Conservation (phyloP, 345 rosid species). For the Salix caprea region DNA sequence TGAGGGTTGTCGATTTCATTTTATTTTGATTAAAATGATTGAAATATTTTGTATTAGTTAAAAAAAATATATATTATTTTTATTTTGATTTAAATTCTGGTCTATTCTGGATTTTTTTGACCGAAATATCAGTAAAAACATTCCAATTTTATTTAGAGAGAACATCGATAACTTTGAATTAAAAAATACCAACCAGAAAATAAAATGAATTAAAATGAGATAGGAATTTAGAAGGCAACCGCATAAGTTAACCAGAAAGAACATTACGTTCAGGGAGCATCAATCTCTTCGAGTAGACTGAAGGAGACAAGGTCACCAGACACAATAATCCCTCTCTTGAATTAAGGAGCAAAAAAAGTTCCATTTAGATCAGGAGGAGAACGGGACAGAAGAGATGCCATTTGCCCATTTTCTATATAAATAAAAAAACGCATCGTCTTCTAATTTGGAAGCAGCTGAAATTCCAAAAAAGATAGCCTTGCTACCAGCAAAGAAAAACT, state of each 20-base stretch:
- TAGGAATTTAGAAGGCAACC: neutral
- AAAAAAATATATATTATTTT: too few relatives aligned
- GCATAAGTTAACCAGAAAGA: neutral
- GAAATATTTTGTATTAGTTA: too few relatives aligned
- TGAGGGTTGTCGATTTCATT: too few relatives aligned
- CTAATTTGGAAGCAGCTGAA: constrained; percentile 74
- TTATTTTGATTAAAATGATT: too few relatives aligned
- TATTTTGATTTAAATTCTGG: too few relatives aligned
- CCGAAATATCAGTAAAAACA: too few relatives aligned
- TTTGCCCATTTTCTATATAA: constrained; percentile 75
- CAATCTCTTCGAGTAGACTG: constrained; percentile 88
- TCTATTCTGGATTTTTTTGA: too few relatives aligned
- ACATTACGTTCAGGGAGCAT: constrained; percentile 39
- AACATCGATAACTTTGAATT: too few relatives aligned
- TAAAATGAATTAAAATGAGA: neutral
- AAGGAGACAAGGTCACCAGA: constrained; percentile 91
- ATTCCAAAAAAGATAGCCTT: constrained; percentile 1
- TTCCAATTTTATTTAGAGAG: too few relatives aligned
- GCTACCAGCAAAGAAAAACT: neutral
- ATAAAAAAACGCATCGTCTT: constrained; percentile 83
- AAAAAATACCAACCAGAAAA: neutral
- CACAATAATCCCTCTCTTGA: constrained; percentile 82
- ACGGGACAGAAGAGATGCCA: constrained; percentile 83
- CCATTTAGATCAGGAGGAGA: constrained; percentile 90
- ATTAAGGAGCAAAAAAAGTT: constrained; percentile 77